phyloP scores from a whole-genome alignment of 73 alveolate species.

The Effrenium voratum region DNA sequence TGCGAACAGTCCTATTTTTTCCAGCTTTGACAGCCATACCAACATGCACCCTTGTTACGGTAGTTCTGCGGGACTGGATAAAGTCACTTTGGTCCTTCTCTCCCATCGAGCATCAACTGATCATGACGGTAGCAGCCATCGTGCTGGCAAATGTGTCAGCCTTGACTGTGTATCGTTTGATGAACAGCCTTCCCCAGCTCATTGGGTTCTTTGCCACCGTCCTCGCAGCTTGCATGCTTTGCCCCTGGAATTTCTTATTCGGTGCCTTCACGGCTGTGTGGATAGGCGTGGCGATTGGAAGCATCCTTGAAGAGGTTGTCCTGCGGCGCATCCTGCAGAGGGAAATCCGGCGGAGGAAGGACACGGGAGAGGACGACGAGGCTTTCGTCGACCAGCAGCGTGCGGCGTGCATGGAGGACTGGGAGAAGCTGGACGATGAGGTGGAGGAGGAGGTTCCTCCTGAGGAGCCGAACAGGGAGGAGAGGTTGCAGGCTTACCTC shows the following conservation, averaged over 20 bases:
- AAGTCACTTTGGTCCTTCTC: background rate
- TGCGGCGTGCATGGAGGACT: conserved; percentile 40
- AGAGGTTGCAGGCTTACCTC: conserved; percentile 27
- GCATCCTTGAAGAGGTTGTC: conserved; percentile 51
- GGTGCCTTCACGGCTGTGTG: conserved; percentile 83
- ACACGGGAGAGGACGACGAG: conserved; percentile 50
- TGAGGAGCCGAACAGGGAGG: conserved; percentile 19
- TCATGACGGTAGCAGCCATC: conserved; percentile 49
- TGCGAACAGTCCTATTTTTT: conserved; percentile 44
- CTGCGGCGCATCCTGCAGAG: conserved; percentile 10
- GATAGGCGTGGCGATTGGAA: conserved; percentile 80
- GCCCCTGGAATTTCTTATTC: conserved; percentile 67
- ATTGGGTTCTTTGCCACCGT: conserved; percentile 61
- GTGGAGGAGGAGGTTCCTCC: conserved; percentile 18
- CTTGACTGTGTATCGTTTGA: conserved; percentile 48
- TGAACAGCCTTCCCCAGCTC: conserved; percentile 55
- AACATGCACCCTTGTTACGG: conserved; percentile 48
- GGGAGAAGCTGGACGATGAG: conserved; percentile 61
- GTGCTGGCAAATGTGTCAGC: conserved; percentile 71
- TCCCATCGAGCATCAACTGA: conserved; percentile 26
- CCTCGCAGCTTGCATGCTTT: conserved; percentile 39
- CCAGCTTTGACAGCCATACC: conserved; percentile 67
- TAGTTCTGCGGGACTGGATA: conserved; percentile 29
- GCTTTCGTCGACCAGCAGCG: conserved; percentile 59
- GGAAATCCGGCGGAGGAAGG: conserved; percentile 64